A percentile compares a stretch with the other conserved stretches of the same genome.
These are phyloP conservation scores for Streptanthus diversifolius DNA, from an alignment of 345 rosid genomes.

Conservation along the genomic window DNA sequence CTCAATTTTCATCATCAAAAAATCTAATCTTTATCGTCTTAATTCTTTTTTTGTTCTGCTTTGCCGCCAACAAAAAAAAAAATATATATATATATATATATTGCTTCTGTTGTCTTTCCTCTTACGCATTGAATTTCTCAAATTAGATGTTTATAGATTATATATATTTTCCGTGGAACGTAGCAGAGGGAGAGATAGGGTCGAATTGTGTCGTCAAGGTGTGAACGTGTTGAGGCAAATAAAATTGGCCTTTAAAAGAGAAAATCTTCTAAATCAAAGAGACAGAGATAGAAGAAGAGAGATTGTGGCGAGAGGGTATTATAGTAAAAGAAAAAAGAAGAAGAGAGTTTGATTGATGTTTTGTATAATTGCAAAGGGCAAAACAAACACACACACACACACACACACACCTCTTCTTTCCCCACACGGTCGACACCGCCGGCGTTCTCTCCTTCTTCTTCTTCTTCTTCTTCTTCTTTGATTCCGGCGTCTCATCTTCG, in stretches of 20 bases:
- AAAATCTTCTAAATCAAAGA: no score
- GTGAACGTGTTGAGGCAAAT: neutral
- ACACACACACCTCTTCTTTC: neutral
- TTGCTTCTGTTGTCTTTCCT: neutral
- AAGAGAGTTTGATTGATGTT: neutral
- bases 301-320: neutral
- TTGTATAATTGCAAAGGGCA: neutral
- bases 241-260: no score
- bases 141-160: no score
- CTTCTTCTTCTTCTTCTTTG: neutral
- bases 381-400: neutral
- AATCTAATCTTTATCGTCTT: neutral
- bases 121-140: neutral
- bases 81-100: no score
- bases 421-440: neutral
- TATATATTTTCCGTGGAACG: neutral
- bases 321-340: neutral
- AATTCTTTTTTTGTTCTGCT: no score
- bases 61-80: neutral
- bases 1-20: neutral
- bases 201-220: neutral
- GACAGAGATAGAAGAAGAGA: no score
- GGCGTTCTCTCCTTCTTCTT: neutral
- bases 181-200: neutral
- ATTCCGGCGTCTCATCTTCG: neutral